These are phyloP conservation scores for Kregervanrija delftensis DNA, from an alignment of 805 yeast species.

Conservation along the genomic window DNA sequence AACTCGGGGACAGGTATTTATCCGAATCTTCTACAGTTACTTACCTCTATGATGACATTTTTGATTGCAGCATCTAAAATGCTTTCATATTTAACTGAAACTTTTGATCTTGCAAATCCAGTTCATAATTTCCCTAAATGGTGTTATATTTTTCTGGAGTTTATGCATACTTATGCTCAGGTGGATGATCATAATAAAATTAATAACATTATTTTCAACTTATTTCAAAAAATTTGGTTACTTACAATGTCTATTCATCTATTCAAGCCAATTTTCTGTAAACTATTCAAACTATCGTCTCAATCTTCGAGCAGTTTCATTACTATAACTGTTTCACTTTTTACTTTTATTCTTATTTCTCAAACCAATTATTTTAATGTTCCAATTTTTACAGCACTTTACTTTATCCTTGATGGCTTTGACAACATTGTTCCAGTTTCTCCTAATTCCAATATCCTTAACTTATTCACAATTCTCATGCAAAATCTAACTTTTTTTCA, in stretches of 20 bases:
- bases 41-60: conserved; percentile 34
- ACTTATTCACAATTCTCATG: conserved; percentile 40
- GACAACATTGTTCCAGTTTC: conserved; percentile 9
- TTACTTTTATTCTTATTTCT: conserved; percentile 39
- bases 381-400: conserved; percentile 37
- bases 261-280: conserved; percentile 13
- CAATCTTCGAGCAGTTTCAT: conserved; percentile 17
- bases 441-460: conserved; percentile 11
- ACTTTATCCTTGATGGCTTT: conserved; percentile 26
- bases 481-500: conserved; percentile 80
- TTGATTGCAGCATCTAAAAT: conserved; percentile 19
- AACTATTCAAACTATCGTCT: background rate
- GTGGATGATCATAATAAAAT: conserved; percentile 23
- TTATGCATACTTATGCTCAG: conserved; percentile 28
- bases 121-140: conserved; percentile 16
- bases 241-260: conserved; percentile 8
- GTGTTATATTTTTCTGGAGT: conserved; percentile 17
- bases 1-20: background rate
- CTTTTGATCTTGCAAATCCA: conserved; percentile 18
- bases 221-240: conserved; percentile 21
- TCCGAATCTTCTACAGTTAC: conserved; percentile 3
- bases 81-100: conserved; percentile 20
- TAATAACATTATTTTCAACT: conserved; percentile 14
- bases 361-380: conserved; percentile 51
- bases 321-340: conserved; percentile 30